Percentiles rank a stretch among this genome's conserved stretches.
These are phyloP conservation scores for Talaromyces rugulosus DNA, from an alignment of 2,329 filamentous ascomycete genomes.

Conservation along the genomic window DNA sequence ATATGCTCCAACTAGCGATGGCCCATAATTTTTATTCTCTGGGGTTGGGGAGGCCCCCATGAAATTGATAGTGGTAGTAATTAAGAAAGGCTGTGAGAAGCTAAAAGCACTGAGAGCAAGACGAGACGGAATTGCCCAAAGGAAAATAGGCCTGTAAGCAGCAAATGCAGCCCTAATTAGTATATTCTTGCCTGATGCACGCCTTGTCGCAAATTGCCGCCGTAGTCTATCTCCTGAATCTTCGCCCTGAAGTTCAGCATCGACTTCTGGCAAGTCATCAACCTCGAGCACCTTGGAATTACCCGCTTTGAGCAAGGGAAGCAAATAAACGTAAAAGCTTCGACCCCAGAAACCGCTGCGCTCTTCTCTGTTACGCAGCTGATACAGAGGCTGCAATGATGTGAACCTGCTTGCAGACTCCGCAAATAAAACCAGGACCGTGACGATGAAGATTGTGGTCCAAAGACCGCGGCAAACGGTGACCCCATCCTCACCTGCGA, in stretches of 20 bases:
- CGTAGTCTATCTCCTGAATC: neutral
- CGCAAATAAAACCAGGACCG: constrained; percentile 33
- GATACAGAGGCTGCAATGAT: constrained; percentile 27
- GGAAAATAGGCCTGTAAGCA: constrained; percentile 2
- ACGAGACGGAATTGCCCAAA: constrained; percentile 18
- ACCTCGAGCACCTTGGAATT: constrained; percentile 37
- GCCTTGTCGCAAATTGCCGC: neutral
- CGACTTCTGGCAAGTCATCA: constrained; percentile 12
- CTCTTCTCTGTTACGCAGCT: constrained; percentile 30
- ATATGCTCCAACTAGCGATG: constrained; percentile 42
- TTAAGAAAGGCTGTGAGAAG: constrained; percentile 34
- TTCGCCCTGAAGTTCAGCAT: neutral
- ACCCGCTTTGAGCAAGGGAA: constrained; percentile 42
- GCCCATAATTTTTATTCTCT: constrained; percentile 22
- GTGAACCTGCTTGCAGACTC: constrained; percentile 40
- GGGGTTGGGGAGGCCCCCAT: neutral
- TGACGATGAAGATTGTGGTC: constrained; percentile 34
- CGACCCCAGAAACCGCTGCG: constrained; percentile 43
- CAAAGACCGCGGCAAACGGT: neutral
- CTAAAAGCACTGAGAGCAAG: constrained; percentile 30
- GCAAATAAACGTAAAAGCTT: constrained; percentile 47
- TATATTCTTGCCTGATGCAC: neutral
- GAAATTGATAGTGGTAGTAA: constrained; percentile 25
- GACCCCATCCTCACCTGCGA: constrained; percentile 14
- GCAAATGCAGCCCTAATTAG: neutral